Percentiles rank a stretch among this genome's conserved stretches.
Evolutionary conservation across 202 grass and related monocot genomes (phyloP).

Genomic region (Dendrocalamus latiflorus): DNA sequence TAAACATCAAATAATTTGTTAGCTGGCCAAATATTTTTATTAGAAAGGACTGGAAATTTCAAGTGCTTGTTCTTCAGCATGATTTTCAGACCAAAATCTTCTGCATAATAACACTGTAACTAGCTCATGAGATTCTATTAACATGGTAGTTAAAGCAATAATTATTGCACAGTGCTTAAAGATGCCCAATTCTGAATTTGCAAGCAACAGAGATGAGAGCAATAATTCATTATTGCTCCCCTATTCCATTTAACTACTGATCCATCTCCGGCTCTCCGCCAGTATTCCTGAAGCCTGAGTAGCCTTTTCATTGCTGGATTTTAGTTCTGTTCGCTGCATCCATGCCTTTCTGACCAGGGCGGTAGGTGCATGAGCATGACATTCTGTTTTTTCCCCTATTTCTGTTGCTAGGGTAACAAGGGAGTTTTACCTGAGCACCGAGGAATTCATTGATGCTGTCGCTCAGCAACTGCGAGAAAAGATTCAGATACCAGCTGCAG

Average conservation of each 20-base stretch:
- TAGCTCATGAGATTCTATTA: background rate
- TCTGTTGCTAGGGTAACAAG: conserved; percentile 53
- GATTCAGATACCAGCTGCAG: conserved; percentile 26
- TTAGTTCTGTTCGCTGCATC: background rate
- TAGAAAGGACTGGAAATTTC: background rate
- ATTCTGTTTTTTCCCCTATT: conserved; percentile 1
- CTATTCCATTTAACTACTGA: background rate
- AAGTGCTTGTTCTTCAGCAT: background rate
- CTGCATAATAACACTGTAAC: background rate
- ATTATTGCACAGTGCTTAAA: background rate
- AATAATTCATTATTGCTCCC: background rate
- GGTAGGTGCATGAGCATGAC: background rate
- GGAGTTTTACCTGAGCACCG: conserved; percentile 69
- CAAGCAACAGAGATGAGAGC: background rate
- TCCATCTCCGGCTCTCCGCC: background rate
- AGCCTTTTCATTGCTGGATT: background rate
- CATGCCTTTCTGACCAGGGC: background rate
- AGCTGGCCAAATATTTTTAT: background rate
- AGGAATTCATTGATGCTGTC: conserved; percentile 82
- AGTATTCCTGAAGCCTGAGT: background rate
- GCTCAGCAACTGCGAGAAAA: conserved; percentile 52
- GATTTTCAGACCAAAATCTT: background rate
- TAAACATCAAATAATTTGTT: background rate
- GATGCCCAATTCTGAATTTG: background rate
- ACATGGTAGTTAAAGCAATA: background rate